Conservation (phyloP, 2,329 filamentous ascomycete genomes). For the Venturia oleaginea region DNA sequence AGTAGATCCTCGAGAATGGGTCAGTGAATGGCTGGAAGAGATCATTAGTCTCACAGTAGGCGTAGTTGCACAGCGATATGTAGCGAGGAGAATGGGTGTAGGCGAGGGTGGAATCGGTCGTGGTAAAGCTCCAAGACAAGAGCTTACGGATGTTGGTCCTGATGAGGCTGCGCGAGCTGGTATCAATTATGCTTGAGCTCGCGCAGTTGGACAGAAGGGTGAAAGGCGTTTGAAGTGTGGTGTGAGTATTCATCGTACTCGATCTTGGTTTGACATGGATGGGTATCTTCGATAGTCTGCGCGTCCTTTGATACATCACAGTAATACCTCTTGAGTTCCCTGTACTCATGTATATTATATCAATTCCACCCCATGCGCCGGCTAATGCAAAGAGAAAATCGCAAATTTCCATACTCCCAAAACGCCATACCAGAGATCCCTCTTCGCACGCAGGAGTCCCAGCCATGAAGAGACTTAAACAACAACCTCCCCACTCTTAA, state of each 20-base stretch:
- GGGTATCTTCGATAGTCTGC: conserved; percentile 1
- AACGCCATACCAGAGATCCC: not conserved
- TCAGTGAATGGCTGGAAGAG: conserved; percentile 95
- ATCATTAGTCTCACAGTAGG: conserved; percentile 68
- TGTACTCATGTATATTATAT: not conserved
- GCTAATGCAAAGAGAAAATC: not conserved
- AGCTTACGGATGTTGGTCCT: conserved; percentile 47
- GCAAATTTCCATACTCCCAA: not conserved
- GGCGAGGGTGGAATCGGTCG: conserved; percentile 64
- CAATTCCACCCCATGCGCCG: not conserved
- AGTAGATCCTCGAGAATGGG: conserved; percentile 93
- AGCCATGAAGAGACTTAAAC: not conserved
- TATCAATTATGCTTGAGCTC: conserved; percentile 21
- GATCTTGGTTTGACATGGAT: not conserved
- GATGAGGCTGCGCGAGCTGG: conserved; percentile 52
- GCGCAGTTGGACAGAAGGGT: not conserved
- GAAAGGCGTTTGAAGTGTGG: not conserved
- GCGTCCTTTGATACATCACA: not conserved
- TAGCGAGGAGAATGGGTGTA: conserved; percentile 90
- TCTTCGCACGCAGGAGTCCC: too few species aligned
- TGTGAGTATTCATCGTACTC: not conserved
- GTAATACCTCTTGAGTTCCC: not conserved
- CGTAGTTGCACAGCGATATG: conserved; percentile 87
- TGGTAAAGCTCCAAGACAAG: conserved; percentile 44
- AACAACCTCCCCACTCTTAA: conserved; percentile 18